These are phyloP conservation scores for Camellia lanceoleosa DNA, from an alignment of 148 eudicot genomes.

Conservation along the genomic window DNA sequence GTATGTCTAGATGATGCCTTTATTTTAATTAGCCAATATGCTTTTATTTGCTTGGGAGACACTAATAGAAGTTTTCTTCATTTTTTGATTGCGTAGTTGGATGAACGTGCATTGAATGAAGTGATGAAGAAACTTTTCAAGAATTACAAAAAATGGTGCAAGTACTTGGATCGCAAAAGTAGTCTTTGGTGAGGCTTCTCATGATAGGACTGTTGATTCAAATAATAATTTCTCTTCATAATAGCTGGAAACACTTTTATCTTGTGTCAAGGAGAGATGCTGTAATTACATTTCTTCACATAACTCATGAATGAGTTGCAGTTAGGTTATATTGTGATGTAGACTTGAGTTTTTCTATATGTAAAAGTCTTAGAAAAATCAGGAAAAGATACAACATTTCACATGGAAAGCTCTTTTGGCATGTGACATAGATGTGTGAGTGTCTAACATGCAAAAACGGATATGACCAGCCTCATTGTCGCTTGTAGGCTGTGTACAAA, in stretches of 20 bases:
- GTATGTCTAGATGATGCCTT: neutral
- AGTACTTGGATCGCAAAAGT: conserved; percentile 94
- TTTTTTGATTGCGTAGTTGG: conserved; percentile 55
- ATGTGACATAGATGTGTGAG: neutral
- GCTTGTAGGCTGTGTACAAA: neutral
- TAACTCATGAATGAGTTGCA: neutral
- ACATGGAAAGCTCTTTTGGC: neutral
- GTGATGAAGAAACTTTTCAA: conserved; percentile 99
- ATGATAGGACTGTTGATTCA: neutral
- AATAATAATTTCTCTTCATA: neutral
- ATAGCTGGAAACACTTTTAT: neutral
- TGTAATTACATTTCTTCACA: neutral
- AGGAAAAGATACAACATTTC: neutral
- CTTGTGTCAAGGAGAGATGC: neutral
- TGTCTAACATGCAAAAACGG: neutral
- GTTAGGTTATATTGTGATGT: neutral
- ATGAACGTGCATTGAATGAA: conserved; percentile 86
- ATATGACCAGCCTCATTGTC: neutral
- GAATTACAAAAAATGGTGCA: conserved; percentile 99
- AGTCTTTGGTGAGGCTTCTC: conserved; percentile 80
- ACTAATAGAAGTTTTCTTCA: conserved; percentile 5
- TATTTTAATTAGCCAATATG: neutral
- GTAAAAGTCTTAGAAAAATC: neutral
- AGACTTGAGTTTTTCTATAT: neutral
- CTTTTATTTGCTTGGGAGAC: neutral